phyloP scores from a whole-genome alignment of 352 stramenopile genomes.

The Thraustochytrium striatum region DNA sequence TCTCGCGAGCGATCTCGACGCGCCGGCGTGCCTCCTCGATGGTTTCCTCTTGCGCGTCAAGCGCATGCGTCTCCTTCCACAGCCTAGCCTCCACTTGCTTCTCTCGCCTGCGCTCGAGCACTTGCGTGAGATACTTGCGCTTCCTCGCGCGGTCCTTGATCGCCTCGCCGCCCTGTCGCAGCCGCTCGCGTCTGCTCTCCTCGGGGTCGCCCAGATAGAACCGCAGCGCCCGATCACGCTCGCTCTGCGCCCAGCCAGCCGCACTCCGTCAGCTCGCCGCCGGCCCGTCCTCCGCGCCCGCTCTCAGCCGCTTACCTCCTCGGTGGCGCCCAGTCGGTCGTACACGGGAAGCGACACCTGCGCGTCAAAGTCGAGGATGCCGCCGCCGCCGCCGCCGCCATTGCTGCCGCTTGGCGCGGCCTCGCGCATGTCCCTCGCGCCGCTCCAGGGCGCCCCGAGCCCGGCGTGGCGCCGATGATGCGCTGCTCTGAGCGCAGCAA shows the following conservation, averaged over 20 bases:
- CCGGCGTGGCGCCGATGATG: no score
- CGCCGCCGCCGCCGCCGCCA: no score
- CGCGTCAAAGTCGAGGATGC: background rate
- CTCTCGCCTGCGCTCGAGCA: constrained; percentile 40
- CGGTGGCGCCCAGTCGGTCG: background rate
- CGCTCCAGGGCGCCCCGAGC: no score
- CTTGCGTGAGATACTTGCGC: constrained; percentile 39
- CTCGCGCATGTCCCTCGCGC: no score
- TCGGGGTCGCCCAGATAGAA: background rate
- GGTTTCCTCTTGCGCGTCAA: background rate
- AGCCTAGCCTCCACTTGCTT: constrained; percentile 15
- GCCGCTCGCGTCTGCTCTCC: background rate
- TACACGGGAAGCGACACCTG: background rate
- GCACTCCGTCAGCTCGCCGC: background rate
- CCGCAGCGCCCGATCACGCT: background rate
- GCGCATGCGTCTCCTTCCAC: constrained; percentile 31
- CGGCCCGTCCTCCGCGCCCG: background rate
- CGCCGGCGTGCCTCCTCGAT: background rate
- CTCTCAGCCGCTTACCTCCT: background rate
- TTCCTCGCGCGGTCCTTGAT: constrained; percentile 24
- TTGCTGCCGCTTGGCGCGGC: no score
- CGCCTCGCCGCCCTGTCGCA: background rate
- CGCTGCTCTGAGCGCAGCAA: no score
- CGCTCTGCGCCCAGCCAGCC: background rate
- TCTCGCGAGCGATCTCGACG: background rate